Conservation (phyloP, 352 stramenopile species). For the Pythium dissotocum region DNA sequence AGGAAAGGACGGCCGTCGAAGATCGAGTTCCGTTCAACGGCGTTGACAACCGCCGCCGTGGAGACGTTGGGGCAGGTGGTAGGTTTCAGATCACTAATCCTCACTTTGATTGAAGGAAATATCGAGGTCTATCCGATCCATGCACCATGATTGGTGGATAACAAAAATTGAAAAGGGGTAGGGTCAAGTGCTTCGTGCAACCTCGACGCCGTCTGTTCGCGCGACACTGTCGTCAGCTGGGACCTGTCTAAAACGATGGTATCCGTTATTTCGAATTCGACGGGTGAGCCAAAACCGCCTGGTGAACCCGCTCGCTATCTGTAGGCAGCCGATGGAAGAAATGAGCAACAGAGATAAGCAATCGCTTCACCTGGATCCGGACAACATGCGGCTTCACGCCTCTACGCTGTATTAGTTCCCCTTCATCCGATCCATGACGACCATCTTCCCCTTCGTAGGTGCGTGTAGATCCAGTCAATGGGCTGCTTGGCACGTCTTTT, state of each 20-base stretch:
- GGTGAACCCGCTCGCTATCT: not conserved
- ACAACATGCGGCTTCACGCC: not conserved
- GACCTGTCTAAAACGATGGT: not conserved
- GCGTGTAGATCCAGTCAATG: not conserved
- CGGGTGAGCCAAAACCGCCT: constrained; percentile 6
- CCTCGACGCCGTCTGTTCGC: not conserved
- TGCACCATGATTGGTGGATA: not conserved
- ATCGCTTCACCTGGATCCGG: not conserved
- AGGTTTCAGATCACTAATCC: not conserved
- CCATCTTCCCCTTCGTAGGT: constrained; percentile 8
- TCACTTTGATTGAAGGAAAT: constrained; percentile 7
- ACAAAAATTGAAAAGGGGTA: not conserved
- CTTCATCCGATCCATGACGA: not conserved
- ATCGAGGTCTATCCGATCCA: not conserved
- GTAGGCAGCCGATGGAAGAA: not conserved
- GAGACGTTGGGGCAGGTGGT: constrained; percentile 2
- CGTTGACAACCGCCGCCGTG: not conserved
- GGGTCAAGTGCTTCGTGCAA: not conserved
- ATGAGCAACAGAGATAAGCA: constrained; percentile 4
- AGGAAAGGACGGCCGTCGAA: not conserved
- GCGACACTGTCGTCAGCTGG: constrained; percentile 6
- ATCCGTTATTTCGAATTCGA: not conserved
- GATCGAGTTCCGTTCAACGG: constrained; percentile 5
- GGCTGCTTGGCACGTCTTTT: not conserved
- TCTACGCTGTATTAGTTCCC: not conserved